Base-by-base conservation (phyloP, 2,329 filamentous ascomycete species). In the Ascochyta viciae-villosae region DNA sequence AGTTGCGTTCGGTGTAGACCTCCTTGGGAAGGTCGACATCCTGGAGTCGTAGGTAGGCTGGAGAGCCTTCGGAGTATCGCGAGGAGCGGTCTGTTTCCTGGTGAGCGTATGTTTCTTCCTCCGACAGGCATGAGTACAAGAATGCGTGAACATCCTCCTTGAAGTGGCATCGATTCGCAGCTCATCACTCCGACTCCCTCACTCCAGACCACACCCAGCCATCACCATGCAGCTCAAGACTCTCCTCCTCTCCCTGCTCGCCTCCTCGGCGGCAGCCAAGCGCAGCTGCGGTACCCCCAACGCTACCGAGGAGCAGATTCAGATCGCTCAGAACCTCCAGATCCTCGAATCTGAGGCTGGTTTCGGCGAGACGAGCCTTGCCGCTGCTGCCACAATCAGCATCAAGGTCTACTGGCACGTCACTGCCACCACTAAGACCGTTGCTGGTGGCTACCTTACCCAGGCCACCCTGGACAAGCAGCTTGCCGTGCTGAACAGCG, bases 341-440 rank as follows among this genome's bases (percentile, higher is more conserved):
- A 34, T 57, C 4, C 46, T 58, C 10, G 63, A 65, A 51, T 48
- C 57, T 27, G 49, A 58, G 46, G 23, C 42, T 24, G 50, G 44
- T 13, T 47, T 51, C 9, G 38, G 34, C 47, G 22, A 48, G 19
- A 45, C 58, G 24, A 50, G 56, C 23, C 50, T 62, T 39, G 55
- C 61, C 19, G 63, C 57, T 39, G 54, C 62, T 23, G 54, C 61
- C n/a, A 63, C 50, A 8, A 64, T 71, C 50, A 61, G 54, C 38
- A 39, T 76, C 46, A 56, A 68, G 15, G 69, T 70, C 40, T 76
- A 73, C 50, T 73, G 72, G 61, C 73, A 76, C 52, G 68, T 76
- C 45, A 60, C 76, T 35, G 65, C 68, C n/a, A 58, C 57, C 7
- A 64, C 63, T 8, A 60, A 44, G 27, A 34, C 52, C 12, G 55